These are phyloP conservation scores for Aureobasidium sp. DNA, from an alignment of 2,329 filamentous ascomycete genomes.

Conservation along the genomic window DNA sequence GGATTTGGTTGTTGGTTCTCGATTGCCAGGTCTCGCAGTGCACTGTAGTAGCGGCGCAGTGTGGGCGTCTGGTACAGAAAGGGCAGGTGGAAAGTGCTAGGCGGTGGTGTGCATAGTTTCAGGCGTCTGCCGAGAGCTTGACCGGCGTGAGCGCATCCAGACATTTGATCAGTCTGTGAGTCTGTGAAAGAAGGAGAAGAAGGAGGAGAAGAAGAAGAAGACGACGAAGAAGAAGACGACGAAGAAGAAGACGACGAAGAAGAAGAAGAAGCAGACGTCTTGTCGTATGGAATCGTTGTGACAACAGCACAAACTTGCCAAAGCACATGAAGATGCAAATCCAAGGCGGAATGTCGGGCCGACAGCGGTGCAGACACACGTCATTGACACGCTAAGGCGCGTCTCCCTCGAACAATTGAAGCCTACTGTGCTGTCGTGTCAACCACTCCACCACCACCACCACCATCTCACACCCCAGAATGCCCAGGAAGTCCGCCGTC, in stretches of 20 bases:
- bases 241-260: too few species aligned
- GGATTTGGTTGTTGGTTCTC: neutral
- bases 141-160: constrained; percentile 9
- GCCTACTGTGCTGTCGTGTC: neutral
- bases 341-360: neutral
- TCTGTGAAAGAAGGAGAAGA: neutral
- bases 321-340: too few species aligned
- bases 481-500: constrained; percentile 32
- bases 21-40: constrained; percentile 9
- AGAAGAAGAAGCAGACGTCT: too few species aligned
- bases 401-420: neutral
- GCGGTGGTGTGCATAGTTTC: neutral
- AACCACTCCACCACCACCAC: constrained; percentile 16
- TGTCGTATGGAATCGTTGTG: too few species aligned
- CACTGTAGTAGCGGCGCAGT: constrained; percentile 10
- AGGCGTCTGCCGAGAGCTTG: constrained; percentile 7
- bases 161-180: neutral
- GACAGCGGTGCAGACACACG: neutral
- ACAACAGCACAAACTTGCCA: too few species aligned
- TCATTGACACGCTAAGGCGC: constrained; percentile 5
- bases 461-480: constrained; percentile 18
- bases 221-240: too few species aligned
- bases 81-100: neutral
- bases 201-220: too few species aligned
- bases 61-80: constrained; percentile 12